Conservation (phyloP, 75 land plant genomes). For the Pinus albicaulis region DNA sequence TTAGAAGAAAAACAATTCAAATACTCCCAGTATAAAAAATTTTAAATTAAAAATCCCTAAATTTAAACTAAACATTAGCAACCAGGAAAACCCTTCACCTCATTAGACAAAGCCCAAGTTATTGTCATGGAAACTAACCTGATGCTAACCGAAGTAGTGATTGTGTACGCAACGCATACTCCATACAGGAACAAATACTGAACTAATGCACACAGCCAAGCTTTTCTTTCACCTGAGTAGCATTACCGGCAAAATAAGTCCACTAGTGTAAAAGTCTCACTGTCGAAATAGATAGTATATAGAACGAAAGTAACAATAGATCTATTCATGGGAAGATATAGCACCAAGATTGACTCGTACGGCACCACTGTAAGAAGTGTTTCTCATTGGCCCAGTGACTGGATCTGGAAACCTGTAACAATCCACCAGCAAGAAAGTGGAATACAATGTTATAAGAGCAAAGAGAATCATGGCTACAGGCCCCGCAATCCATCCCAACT, state of each 20-base stretch:
- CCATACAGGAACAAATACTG: conserved; percentile 40
- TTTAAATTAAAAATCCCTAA: too few relatives aligned
- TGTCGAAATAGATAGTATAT: too few relatives aligned
- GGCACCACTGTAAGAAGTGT: conserved; percentile 66
- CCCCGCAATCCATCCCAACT: conserved; percentile 81
- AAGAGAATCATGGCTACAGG: conserved; percentile 59
- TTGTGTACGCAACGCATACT: conserved; percentile 48
- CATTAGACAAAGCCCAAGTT: too few relatives aligned
- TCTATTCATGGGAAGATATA: too few relatives aligned
- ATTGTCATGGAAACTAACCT: conserved; percentile 16
- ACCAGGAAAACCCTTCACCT: too few relatives aligned
- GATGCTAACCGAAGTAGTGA: conserved; percentile 51
- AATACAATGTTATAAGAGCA: conserved; percentile 51
- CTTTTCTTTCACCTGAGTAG: conserved; percentile 30
- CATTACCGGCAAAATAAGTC: too few relatives aligned
- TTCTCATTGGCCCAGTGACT: conserved; percentile 47
- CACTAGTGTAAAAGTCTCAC: too few relatives aligned
- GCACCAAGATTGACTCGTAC: conserved; percentile 15
- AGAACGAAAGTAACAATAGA: too few relatives aligned
- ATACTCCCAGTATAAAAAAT: too few relatives aligned
- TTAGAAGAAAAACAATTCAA: background rate
- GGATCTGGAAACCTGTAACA: conserved; percentile 72
- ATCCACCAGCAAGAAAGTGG: conserved; percentile 57
- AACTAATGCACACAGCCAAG: conserved; percentile 36
- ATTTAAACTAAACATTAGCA: too few relatives aligned